Conservation (phyloP, 441 rosid genomes). For the Pelargonium exstipulatum region DNA sequence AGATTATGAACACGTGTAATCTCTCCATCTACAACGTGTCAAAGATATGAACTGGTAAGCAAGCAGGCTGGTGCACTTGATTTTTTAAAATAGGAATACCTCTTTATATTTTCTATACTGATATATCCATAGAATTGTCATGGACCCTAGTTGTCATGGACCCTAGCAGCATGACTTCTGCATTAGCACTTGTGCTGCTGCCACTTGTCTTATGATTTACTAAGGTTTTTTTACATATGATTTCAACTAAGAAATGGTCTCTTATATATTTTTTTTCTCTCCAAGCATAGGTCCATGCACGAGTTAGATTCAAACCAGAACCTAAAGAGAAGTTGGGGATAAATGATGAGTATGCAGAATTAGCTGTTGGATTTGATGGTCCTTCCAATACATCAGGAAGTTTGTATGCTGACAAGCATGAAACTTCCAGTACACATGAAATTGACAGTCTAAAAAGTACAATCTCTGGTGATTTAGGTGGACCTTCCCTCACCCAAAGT, state of each 20-base stretch:
- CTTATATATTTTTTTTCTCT: conserved; percentile 11
- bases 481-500: conserved; percentile 46
- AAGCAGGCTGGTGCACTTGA: not conserved
- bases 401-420: conserved; percentile 81
- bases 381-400: conserved; percentile 90
- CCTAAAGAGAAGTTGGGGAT: conserved; percentile 43
- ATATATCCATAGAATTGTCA: not conserved
- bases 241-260: not conserved
- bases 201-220: not conserved
- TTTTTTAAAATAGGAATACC: not conserved
- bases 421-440: conserved; percentile 65
- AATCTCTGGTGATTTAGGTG: conserved; percentile 72
- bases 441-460: conserved; percentile 75
- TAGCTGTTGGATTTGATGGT: conserved; percentile 72
- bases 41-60: not conserved
- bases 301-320: conserved; percentile 60
- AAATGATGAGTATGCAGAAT: conserved; percentile 57
- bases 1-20: not conserved
- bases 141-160: not conserved
- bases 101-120: not conserved
- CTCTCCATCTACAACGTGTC: not conserved
- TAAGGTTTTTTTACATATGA: not conserved
- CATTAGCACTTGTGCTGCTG: not conserved
- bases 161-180: not conserved
- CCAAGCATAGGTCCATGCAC: conserved; percentile 47